Conservation (phyloP, 2,329 filamentous ascomycete genomes). For the Cordyceps fumosorosea region DNA sequence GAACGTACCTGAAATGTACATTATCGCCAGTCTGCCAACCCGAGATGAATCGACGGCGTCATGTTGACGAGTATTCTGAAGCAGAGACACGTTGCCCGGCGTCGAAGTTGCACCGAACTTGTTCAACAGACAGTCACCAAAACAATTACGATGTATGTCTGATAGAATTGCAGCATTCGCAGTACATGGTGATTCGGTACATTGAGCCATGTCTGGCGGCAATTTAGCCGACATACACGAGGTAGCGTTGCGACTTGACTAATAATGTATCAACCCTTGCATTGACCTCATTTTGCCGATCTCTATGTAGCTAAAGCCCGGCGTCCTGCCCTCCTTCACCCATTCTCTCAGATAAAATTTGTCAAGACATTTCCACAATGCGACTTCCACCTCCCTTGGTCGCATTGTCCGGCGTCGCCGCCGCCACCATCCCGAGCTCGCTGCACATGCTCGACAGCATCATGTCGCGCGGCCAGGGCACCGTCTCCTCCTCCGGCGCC, state of each 20-base stretch:
- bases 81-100: no score
- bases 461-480: conserved; percentile 19
- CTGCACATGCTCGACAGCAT: conserved; percentile 21
- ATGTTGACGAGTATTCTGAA: no score
- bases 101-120: no score
- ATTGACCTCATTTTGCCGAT: background rate
- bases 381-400: background rate
- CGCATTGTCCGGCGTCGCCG: background rate
- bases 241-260: background rate
- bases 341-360: background rate
- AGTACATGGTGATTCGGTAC: background rate
- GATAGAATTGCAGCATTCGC: background rate
- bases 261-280: background rate
- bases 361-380: background rate
- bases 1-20: no score
- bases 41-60: no score
- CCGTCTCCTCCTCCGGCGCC: conserved; percentile 18
- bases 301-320: background rate
- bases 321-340: background rate
- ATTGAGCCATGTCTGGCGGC: background rate
- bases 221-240: background rate
- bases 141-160: background rate
- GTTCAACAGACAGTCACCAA: background rate
- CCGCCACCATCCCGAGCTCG: conserved; percentile 5
- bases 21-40: no score